Evolutionary conservation across 164 flowering plant genomes (phyloP).

Genomic region (Macadamia integrifolia): DNA sequence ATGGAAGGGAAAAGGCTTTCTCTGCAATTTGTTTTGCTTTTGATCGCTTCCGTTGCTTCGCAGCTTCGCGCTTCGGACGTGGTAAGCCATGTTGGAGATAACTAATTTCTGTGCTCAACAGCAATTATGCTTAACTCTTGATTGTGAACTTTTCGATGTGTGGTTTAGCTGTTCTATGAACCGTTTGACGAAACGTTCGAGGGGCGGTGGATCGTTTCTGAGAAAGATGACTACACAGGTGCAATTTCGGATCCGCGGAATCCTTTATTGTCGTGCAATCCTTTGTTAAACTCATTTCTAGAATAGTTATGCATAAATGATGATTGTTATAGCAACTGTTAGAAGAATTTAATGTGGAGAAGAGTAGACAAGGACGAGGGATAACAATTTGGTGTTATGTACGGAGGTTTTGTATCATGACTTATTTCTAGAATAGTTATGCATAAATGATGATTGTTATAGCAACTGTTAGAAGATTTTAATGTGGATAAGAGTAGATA

Average conservation of each 20-base stretch:
- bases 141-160: not conserved
- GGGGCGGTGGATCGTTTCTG: slow-evolving; percentile 71
- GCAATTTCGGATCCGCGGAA: slow-evolving; percentile 7
- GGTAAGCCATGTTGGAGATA: slow-evolving; percentile 11
- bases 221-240: slow-evolving; percentile 76
- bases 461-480: no score
- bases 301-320: no score
- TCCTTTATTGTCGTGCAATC: not conserved
- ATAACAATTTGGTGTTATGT: not conserved
- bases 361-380: no score
- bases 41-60: slow-evolving; percentile 19
- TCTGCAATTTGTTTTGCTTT: slow-evolving; percentile 14
- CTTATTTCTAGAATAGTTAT: no score
- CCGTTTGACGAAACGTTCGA: slow-evolving; percentile 75
- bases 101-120: no score
- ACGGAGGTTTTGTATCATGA: not conserved
- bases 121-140: not conserved
- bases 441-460: no score
- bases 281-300: no score
- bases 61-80: slow-evolving; percentile 25
- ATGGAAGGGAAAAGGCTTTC: slow-evolving; percentile 20
- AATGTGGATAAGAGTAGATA: no score
- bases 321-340: no score
- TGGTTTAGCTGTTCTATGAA: slow-evolving; percentile 53
- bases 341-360: no score